Base-by-base conservation (phyloP, 176 grass and related monocot species). In the Oryza punctata region DNA sequence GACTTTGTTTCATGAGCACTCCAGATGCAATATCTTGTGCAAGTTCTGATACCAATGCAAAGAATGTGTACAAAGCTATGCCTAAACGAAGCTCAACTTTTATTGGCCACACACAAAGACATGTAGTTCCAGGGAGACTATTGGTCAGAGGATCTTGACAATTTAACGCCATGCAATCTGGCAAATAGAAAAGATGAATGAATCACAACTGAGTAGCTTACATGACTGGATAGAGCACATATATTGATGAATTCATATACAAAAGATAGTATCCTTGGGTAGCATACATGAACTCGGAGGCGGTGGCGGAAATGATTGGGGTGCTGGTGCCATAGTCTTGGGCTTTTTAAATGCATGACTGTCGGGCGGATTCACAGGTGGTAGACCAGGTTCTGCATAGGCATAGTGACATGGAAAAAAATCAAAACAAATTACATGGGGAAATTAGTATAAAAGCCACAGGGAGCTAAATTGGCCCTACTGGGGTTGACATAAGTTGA, bases 21-120 rank as follows among this genome's bases (percentile, higher is more conserved):
- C 93, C 93, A 81, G 82, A 90, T 77, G 97, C 88, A 72, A 96
- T 91, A 87, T 99, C 88, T 89, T 89, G 85, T 33, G 97, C 83
- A 82, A 99, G 88, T 26, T 93, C 85, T 13, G 90, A 77, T 29
- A 99, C 97, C 67, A 94, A 80, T 77, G 89, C 79, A 87, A 99
- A 99, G 89, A 99, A 99, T 9, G 76, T 90, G 84, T 87, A 94
- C 78, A 96, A 60, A 61, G 91, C 88, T 79, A 99, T 87, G 70
- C 81, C 87, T 72, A 99, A 89, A 26, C 75, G 88, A 75, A 99
- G 91, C 67, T 92, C 88, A 12, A 96, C 87, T 89, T 94, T 99
- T 75, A 99, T 96, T 44, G 97, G 97, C 81, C 76, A 29, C 41
- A 99, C 97, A 76, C 96, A 99, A 2, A 83, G 52, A 77, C 96